Evolutionary conservation across 345 rosid genomes (phyloP), one percentile per base, ranked within the genome.

Genomic region (Luvunga scandens): DNA sequence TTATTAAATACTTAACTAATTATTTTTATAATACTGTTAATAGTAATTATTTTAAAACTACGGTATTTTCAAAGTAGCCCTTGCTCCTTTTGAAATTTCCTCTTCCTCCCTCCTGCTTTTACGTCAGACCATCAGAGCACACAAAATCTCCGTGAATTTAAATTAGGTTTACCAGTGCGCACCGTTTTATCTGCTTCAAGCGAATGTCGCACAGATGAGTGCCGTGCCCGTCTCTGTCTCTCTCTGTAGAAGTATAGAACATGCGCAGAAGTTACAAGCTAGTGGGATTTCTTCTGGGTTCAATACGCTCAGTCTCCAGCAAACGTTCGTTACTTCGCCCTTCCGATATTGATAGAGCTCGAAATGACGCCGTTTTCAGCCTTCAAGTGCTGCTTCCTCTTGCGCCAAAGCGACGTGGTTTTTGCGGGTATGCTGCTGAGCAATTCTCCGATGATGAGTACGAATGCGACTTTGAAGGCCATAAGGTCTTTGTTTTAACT

Each of bases 401-500:
- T 78, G 69, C 42, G 65, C 81, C 83, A 57, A 53, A 68, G 50
- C 31, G 67, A 68, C 91, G 91, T 33, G 79, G 84, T 30, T 88
- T 88, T 73, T 81, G 83, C 9, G 82, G 89, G 3, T 86, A 90
- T 66, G 86, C 98, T 28, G 90, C 81, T 0, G 98, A 93, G 86
- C 97, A 95, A 89, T 93, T 95, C 84, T 95, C 98, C 0, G 98
- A 95, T 72, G 98, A 95, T 75, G 98, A 93, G 76, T 93, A 94
- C 75, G 97, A 89, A 84, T 86, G 92, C 71, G 97, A 95, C 78
- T 93, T 90, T 81, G 98, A 91, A 82, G 85, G 82, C 72, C 93
- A 93, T 24, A 89, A 87, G 98, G 98, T 71, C 71, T 39, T 50
- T 9, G n/a, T 42, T 16, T 61, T 9, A 5, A 8, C n/a, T 22